Evolutionary conservation across 2,329 filamentous ascomycete genomes (phyloP).

Genomic region (Erysiphe pulchra): DNA sequence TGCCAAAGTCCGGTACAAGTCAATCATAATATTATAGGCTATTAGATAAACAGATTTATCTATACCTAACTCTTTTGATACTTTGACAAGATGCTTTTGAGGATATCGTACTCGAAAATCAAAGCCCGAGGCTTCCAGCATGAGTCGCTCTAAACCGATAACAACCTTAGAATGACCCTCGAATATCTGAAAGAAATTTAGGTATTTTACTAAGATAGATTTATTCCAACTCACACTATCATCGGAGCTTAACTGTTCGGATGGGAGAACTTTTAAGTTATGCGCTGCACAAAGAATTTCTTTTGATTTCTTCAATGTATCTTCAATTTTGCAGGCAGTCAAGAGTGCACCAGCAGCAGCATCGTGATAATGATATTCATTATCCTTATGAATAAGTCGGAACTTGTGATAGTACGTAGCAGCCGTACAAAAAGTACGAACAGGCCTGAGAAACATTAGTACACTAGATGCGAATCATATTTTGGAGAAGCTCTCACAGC

Average conservation of each 20-base stretch:
- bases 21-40: conserved; percentile 62
- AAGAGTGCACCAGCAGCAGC: conserved; percentile 73
- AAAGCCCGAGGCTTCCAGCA: conserved; percentile 79
- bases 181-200: conserved; percentile 31
- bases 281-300: conserved; percentile 81
- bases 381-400: conserved; percentile 59
- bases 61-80: conserved; percentile 23
- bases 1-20: conserved; percentile 80
- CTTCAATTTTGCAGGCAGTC: conserved; percentile 89
- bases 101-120: conserved; percentile 81
- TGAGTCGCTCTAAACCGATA: conserved; percentile 72
- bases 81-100: conserved; percentile 62
- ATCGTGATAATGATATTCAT: conserved; percentile 66
- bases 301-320: conserved; percentile 86
- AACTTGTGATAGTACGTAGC: conserved; percentile 89
- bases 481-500: conserved; percentile 28
- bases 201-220: not conserved
- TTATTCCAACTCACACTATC: conserved; percentile 38
- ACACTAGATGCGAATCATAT: not conserved
- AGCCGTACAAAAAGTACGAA: conserved; percentile 79
- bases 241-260: conserved; percentile 49
- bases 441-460: conserved; percentile 28
- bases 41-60: conserved; percentile 33
- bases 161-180: conserved; percentile 56
- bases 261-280: conserved; percentile 40